phyloP scores from a whole-genome alignment of 129 eudicot genomes.

The Logfia minima region DNA sequence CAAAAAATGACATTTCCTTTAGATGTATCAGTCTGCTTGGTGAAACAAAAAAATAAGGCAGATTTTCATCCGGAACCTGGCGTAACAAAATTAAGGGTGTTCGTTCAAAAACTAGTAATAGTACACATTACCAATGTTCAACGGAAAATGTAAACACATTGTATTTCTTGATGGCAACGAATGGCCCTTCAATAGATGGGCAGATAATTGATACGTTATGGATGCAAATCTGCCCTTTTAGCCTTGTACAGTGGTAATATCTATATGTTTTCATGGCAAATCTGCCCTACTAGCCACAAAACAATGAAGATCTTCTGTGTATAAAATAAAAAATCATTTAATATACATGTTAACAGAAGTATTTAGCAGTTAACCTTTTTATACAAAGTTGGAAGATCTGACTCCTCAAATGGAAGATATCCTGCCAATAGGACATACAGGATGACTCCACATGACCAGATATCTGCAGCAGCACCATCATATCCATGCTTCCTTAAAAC shows the following conservation, averaged over 20 bases:
- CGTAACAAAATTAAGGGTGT: no score
- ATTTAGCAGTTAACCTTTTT: slow-evolving; percentile 54
- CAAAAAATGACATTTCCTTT: no score
- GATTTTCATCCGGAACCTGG: no score
- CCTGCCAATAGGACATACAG: slow-evolving; percentile 90
- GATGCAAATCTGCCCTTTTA: background rate
- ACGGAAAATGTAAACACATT: background rate
- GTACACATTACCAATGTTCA: background rate
- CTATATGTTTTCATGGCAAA: background rate
- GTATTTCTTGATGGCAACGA: background rate
- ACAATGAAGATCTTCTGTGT: background rate
- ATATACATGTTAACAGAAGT: slow-evolving; percentile 12
- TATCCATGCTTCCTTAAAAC: slow-evolving; percentile 76
- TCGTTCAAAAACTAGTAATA: no score
- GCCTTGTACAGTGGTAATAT: background rate
- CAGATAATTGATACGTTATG: background rate
- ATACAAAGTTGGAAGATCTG: slow-evolving; percentile 79
- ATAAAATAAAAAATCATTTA: background rate
- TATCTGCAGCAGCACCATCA: slow-evolving; percentile 98
- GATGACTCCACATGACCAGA: slow-evolving; percentile 98
- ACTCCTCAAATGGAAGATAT: slow-evolving; percentile 89
- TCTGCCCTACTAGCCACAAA: background rate
- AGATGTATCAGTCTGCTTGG: no score
- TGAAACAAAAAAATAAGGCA: no score
- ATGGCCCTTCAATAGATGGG: background rate